Evolutionary conservation across 2,329 filamentous ascomycete genomes (phyloP), one percentile per base, ranked within the genome.

Genomic region (Sclerotinia glacialis): DNA sequence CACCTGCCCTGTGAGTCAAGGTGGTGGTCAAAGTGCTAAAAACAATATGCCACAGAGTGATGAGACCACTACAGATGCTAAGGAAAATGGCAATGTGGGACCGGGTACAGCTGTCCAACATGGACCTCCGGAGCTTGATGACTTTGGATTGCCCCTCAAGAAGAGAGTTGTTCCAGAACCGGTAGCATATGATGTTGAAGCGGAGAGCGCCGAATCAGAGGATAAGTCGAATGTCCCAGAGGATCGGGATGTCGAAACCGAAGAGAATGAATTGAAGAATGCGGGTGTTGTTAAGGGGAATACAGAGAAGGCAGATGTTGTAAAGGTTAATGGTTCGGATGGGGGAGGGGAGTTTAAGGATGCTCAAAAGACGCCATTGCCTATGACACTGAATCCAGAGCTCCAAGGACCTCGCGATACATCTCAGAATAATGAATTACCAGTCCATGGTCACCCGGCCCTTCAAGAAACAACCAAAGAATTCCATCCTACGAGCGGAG

Each of bases 101-200:
- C 55, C 37, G 28, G 55, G 23, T 21, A 63, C 47, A 44, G 69
- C 53, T 52, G 42, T 60, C 42, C 58, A 68, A 68, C n/a, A 59
- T 18, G 66, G 55, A 55, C 61, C 64, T 44, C 52, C 49, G 60
- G 85, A 89, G 73, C 78, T 87, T 67, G 89, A 92, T 76, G 89
- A 92, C 71, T 92, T 91, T 76, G 89, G 89, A 61, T 79, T 92
- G 70, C 88, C 88, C 23, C 83, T 89, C 69, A 82, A 81, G 75
- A 84, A 81, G 72, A 82, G 76, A 73, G 72, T 77, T 72, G 78
- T 75, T 64, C 76, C 78, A 26, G 61, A 67, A 52, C 64, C 69
- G 44, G 67, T 71, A 69, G 67, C 67, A 56, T 53, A 60, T n/a
- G 68, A 71, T 46, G 69, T 71, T 42, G 65, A 18, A n/a, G 12